Conservation (phyloP, 352 stramenopile species). For the Globisporangium echinulatum region DNA sequence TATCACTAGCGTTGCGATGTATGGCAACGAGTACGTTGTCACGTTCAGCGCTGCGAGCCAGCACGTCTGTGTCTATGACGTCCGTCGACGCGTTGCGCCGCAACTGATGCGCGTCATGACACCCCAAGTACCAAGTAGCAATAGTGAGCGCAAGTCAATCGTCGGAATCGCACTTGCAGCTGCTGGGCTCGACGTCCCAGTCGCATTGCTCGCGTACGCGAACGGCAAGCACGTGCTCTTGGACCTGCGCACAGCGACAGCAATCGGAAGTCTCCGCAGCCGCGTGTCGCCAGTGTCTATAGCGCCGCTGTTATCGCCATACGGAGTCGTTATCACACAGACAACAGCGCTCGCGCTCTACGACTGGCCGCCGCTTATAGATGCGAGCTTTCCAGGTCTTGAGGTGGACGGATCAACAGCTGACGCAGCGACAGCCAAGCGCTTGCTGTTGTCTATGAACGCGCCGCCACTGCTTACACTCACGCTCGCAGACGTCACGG, state of each 20-base stretch:
- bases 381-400: slow-evolving; percentile 22
- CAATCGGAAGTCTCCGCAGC: slow-evolving; percentile 30
- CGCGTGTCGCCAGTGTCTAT: not conserved
- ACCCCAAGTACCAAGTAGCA: slow-evolving; percentile 9
- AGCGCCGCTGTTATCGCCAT: not conserved
- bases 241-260: slow-evolving; percentile 34
- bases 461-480: too few species aligned
- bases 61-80: slow-evolving; percentile 39
- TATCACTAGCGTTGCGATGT: slow-evolving; percentile 16
- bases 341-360: slow-evolving; percentile 19
- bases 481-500: not conserved
- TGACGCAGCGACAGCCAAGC: slow-evolving; percentile 17
- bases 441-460: slow-evolving; percentile 13
- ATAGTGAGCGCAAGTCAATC: not conserved
- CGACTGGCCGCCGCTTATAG: slow-evolving; percentile 40
- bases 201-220: slow-evolving; percentile 37
- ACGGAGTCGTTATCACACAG: slow-evolving; percentile 1
- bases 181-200: slow-evolving; percentile 22
- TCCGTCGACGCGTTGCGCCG: slow-evolving; percentile 17
- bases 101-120: slow-evolving; percentile 27
- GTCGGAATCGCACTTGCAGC: slow-evolving; percentile 12
- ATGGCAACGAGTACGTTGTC: slow-evolving; percentile 21
- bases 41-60: slow-evolving; percentile 28
- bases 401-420: slow-evolving; percentile 16
- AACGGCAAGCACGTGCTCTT: slow-evolving; percentile 41